Evolutionary conservation across 1,284 basidiomycete species (phyloP), one percentile per base, ranked within the genome.

Genomic region (Pterulicium gracile): DNA sequence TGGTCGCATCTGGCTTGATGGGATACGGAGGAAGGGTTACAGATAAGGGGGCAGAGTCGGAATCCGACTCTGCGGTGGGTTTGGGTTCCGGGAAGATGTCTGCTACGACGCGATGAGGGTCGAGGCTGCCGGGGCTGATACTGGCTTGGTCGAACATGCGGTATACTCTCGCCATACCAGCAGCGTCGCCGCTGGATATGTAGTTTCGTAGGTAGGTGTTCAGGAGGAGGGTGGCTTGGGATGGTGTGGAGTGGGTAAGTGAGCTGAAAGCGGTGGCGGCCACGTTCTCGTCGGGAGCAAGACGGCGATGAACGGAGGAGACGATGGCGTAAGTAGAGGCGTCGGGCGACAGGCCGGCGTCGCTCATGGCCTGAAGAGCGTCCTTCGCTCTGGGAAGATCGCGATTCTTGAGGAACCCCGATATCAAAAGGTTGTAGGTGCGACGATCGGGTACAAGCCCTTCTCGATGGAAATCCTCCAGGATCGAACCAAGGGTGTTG

Each of bases 351-450:
- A 75, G 67, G 1, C 78, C 79, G 13, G 72, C 67, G 19, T 66
- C 55, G 51, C 68, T 63, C 83, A 88, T 88, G 21, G 54, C 51
- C 10, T 61, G 61, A 12, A 88, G 60, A 51, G 61, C 67, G 36
- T 60, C 59, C 58, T 70, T 74, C 43, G 81, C 81, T 39, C 67
- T 66, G 47, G 59, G 54, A 41, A 87, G 60, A 59, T 86, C 70
- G 61, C 70, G 67, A 58, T 88, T 88, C 56, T 73, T 78, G 45
- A 88, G 64, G 57, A 79, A 70, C 21, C 76, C 80, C 4, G 74
- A 69, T 12, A 86, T 63, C 32, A 87, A 65, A 14, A 81, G 64
- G 55, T 84, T 79, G 57, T 72, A 86, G 1, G 83, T 85, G 52
- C 75, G 66, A 42, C 72, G 68, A 42, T 68, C 73, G 19, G 80